These are phyloP conservation scores for Aspergillus melleus DNA, from an alignment of 2,329 filamentous ascomycete genomes.

Conservation along the genomic window DNA sequence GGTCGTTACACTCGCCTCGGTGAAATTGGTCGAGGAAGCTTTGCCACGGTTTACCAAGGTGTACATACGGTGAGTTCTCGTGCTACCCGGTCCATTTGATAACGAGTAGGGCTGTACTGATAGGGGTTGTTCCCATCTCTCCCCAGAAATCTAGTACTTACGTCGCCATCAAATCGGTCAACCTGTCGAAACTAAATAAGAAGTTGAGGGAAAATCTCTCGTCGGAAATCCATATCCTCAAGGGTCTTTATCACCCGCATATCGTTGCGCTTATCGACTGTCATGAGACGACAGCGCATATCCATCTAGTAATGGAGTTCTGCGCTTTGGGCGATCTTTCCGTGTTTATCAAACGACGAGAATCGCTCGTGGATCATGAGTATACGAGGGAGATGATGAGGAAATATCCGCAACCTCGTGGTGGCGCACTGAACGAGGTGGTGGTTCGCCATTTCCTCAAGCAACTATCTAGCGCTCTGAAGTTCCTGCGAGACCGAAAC, in stretches of 20 bases:
- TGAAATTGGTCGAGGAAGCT: conserved; percentile 96
- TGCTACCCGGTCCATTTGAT: neutral
- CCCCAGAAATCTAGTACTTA: conserved; percentile 72
- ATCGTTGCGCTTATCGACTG: conserved; percentile 96
- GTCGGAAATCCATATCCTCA: conserved; percentile 92
- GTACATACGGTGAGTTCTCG: conserved; percentile 70
- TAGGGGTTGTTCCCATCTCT: conserved; percentile 1
- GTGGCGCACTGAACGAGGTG: conserved; percentile 93
- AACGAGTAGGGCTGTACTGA: conserved; percentile 11
- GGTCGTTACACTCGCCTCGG: conserved; percentile 80
- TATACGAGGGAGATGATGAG: conserved; percentile 86
- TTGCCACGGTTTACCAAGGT: conserved; percentile 90
- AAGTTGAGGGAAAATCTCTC: conserved; percentile 97
- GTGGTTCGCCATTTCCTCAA: conserved; percentile 94
- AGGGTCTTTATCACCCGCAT: conserved; percentile 89
- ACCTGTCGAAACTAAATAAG: conserved; percentile 84
- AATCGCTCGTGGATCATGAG: conserved; percentile 74
- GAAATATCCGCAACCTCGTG: conserved; percentile 82
- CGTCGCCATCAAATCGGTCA: conserved; percentile 96
- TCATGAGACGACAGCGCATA: conserved; percentile 80
- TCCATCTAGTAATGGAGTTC: conserved; percentile 98
- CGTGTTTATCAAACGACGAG: conserved; percentile 91
- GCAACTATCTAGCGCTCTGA: conserved; percentile 86
- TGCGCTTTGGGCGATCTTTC: conserved; percentile 94
- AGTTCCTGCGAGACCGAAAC: conserved; percentile 81